A percentile compares a stretch with the other conserved stretches of the same genome.
These are phyloP conservation scores for Trichoderma oligosporum DNA, from an alignment of 2,329 filamentous ascomycete species.

Conservation along the genomic window DNA sequence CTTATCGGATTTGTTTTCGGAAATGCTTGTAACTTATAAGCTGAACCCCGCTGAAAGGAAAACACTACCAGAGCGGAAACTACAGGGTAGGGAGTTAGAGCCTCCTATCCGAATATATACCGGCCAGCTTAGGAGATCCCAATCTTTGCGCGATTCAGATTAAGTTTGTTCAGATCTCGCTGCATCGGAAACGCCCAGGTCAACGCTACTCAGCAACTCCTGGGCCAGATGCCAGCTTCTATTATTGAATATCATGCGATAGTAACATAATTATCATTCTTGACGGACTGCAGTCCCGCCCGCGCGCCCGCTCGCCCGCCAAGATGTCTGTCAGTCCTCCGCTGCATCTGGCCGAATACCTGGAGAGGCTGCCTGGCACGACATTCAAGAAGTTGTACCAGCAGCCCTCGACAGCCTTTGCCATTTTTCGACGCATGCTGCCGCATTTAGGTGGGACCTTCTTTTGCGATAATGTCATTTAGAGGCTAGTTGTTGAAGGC, in stretches of 20 bases:
- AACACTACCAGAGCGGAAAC: not conserved
- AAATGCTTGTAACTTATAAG: not conserved
- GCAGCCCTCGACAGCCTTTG: conserved; percentile 90
- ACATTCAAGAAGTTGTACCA: conserved; percentile 91
- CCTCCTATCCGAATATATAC: too few relatives aligned
- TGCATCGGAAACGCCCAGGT: not conserved
- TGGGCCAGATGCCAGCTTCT: not conserved
- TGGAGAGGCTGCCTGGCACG: conserved; percentile 84
- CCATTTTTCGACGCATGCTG: conserved; percentile 95
- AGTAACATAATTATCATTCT: conserved; percentile 1
- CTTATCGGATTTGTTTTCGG: not conserved
- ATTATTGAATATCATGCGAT: conserved; percentile 7
- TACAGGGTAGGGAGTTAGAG: too few relatives aligned
- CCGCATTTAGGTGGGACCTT: conserved; percentile 71
- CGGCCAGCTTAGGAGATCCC: too few relatives aligned
- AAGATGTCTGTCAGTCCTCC: conserved; percentile 49
- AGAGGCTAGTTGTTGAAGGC: not conserved
- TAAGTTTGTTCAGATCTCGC: too few relatives aligned
- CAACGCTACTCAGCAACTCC: not conserved
- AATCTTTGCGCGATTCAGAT: not conserved
- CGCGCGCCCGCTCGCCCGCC: conserved; percentile 28
- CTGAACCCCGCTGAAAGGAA: not conserved
- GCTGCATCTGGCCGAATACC: conserved; percentile 75
- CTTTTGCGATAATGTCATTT: too few relatives aligned
- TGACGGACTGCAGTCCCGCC: conserved; percentile 27